These are phyloP conservation scores for Dendrocalamus sinicus DNA, from an alignment of 176 grass and related monocot species.

Conservation along the genomic window DNA sequence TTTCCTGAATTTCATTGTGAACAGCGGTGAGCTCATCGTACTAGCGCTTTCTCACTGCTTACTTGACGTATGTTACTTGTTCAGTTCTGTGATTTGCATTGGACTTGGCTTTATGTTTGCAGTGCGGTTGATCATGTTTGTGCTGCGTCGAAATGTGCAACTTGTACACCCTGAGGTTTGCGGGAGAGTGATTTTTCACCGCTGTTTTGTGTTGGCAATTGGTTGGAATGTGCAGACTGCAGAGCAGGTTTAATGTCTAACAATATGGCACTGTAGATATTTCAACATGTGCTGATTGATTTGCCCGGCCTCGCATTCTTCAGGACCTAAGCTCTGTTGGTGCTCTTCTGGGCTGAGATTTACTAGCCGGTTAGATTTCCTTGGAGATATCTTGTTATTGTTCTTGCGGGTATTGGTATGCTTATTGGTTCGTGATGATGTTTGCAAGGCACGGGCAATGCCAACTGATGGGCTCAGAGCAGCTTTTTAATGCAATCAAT, in stretches of 20 bases:
- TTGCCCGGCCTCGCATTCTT: conserved; percentile 67
- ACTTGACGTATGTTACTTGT: not conserved
- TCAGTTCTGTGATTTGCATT: not conserved
- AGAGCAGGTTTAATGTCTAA: not conserved
- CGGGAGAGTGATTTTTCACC: not conserved
- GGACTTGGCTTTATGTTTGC: conserved; percentile 7
- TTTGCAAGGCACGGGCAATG: conserved; percentile 63
- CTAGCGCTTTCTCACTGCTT: not conserved
- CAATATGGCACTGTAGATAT: conserved; percentile 41
- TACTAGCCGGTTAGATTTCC: conserved; percentile 65
- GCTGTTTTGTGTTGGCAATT: not conserved
- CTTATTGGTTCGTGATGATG: conserved; percentile 1
- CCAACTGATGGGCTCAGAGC: conserved; percentile 71
- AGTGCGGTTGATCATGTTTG: conserved; percentile 63
- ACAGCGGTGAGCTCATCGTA: conserved; percentile 45
- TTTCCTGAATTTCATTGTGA: conserved; percentile 71
- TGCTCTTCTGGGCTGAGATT: conserved; percentile 84
- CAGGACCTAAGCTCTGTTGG: conserved; percentile 67
- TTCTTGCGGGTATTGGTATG: not conserved
- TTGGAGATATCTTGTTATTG: not conserved
- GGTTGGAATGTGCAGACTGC: conserved; percentile 1
- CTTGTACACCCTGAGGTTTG: conserved; percentile 62
- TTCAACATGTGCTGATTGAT: conserved; percentile 72
- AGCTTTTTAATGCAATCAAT: conserved; percentile 64
- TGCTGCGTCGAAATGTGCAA: conserved; percentile 60